Conservation (phyloP, 805 yeast genomes). For the Clavispora santaluciae region DNA sequence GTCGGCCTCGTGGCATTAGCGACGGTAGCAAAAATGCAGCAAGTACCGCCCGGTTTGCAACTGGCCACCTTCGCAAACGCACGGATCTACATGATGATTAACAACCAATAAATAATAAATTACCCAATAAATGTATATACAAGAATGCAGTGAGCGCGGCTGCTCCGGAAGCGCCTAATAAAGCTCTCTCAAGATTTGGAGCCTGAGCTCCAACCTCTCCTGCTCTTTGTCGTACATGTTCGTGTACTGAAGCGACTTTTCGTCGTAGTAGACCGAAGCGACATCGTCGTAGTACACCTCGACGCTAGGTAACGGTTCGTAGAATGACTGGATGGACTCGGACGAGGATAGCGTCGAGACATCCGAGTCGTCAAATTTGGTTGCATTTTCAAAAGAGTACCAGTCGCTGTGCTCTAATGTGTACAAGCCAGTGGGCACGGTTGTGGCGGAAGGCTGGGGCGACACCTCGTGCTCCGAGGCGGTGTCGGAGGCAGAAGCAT, state of each 20-base stretch:
- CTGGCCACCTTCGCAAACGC: no score
- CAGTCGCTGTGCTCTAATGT: slow-evolving; percentile 23
- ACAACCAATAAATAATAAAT: background rate
- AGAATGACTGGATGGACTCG: slow-evolving; percentile 23
- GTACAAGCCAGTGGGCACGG: background rate
- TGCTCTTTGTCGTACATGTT: slow-evolving; percentile 22
- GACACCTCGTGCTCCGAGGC: background rate
- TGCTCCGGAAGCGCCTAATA: slow-evolving; percentile 3
- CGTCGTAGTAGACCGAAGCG: slow-evolving; percentile 11
- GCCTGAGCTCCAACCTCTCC: slow-evolving; percentile 35
- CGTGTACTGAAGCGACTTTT: slow-evolving; percentile 8
- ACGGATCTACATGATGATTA: no score
- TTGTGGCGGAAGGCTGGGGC: background rate
- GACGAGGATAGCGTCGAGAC: slow-evolving; percentile 16
- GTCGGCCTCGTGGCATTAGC: no score
- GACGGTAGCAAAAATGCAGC: no score
- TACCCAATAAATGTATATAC: slow-evolving; percentile 1
- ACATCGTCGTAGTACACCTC: slow-evolving; percentile 15
- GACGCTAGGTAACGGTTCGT: slow-evolving; percentile 13
- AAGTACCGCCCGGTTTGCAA: no score
- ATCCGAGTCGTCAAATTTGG: slow-evolving; percentile 17
- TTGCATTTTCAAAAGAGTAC: slow-evolving; percentile 19
- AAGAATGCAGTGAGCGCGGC: background rate
- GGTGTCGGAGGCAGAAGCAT: background rate
- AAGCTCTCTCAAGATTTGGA: slow-evolving; percentile 34